Base-by-base conservation (phyloP, 2,329 filamentous ascomycete species). In the Cordyceps fumosorosea region DNA sequence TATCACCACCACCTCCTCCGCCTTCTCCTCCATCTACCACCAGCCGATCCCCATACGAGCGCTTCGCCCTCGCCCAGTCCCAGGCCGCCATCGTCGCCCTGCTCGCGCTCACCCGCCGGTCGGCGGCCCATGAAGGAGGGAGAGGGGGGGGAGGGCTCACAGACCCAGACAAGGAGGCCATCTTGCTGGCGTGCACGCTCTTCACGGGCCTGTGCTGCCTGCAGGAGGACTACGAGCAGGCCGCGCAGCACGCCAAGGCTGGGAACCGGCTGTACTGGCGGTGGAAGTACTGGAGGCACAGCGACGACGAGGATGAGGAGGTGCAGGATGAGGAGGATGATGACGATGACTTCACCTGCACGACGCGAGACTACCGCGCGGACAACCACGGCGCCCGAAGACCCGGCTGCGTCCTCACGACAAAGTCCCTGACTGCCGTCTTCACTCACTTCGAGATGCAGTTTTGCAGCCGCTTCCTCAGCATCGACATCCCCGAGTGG, bases 161-260 rank as follows among this genome's bases (percentile, higher is more conserved):
- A 8, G 34, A 58, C n/a, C 50, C 40, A 14, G 56, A 63, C 34
- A 58, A 59, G 50, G 61, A 63, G 50, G 29, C 52, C 37, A 42
- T 63, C 18, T 48, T 63, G 24, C 56, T 59, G 22, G 56, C 61
- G 24, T 60, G 61, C 50, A 52, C 51, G 12, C 61, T 63, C 24
- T 63, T 59, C 56, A 57, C 61, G 4, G 50, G 61, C n/a, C 47
- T 63, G 32, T 59, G 56, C 44, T 59, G 61, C 40, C 40, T 63
- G 50, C 42, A 55, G 32, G 61, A 56, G 16, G 51, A 63, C 40
- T 53, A 53, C 34, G 50, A 34, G 48, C 55, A 63, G 61, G 61
- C 61, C 14, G 47, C 51, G 12, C n/a, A 22, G 24, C 61, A 63
- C 16, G 56, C 56, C 45, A 50, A 32, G 12, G 56, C 40, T 14